Percentiles rank a stretch among this genome's conserved stretches.
phyloP scores from a whole-genome alignment of 2,329 filamentous ascomycete genomes.

The Ceratocystis papillata region DNA sequence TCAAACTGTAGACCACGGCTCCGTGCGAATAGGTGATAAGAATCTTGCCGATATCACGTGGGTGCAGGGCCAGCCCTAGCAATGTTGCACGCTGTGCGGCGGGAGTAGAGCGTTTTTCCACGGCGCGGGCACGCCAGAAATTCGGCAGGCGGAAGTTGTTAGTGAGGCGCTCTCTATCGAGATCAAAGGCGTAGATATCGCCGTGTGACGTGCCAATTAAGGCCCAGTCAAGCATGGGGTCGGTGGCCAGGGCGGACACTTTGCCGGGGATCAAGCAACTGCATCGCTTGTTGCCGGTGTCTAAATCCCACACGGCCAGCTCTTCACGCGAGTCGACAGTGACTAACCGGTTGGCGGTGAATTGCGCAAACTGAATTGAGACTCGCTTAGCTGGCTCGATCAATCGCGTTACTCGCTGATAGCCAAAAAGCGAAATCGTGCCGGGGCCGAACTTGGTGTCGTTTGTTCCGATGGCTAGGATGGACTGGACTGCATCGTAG shows the following conservation, averaged over 20 bases:
- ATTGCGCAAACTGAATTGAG: slow-evolving; percentile 68
- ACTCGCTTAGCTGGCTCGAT: slow-evolving; percentile 60
- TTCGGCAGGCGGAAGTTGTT: slow-evolving; percentile 74
- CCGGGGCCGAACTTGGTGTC: slow-evolving; percentile 77
- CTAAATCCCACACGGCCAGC: slow-evolving; percentile 70
- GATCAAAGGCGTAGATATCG: slow-evolving; percentile 83
- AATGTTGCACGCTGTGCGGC: slow-evolving; percentile 38
- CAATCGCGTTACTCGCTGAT: slow-evolving; percentile 64
- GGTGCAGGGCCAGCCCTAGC: slow-evolving; percentile 73
- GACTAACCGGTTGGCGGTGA: slow-evolving; percentile 75
- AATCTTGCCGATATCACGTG: slow-evolving; percentile 81
- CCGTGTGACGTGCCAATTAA: slow-evolving; percentile 74
- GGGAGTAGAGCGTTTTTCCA: slow-evolving; percentile 43
- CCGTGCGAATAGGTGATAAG: slow-evolving; percentile 85
- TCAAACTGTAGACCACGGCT: slow-evolving; percentile 86
- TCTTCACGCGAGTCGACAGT: slow-evolving; percentile 81
- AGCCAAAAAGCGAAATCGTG: slow-evolving; percentile 81
- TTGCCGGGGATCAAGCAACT: slow-evolving; percentile 67
- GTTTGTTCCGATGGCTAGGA: slow-evolving; percentile 82
- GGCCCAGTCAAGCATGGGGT: slow-evolving; percentile 88
- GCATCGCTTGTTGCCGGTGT: slow-evolving; percentile 53
- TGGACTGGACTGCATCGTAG: slow-evolving; percentile 87
- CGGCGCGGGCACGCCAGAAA: slow-evolving; percentile 67
- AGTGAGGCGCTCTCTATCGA: slow-evolving; percentile 63
- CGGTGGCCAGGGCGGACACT: slow-evolving; percentile 63